Percentiles rank a stretch among this genome's conserved stretches.
These are phyloP conservation scores for Chaetoscypha palmicola DNA, from an alignment of 2,329 filamentous ascomycete genomes.

Conservation along the genomic window DNA sequence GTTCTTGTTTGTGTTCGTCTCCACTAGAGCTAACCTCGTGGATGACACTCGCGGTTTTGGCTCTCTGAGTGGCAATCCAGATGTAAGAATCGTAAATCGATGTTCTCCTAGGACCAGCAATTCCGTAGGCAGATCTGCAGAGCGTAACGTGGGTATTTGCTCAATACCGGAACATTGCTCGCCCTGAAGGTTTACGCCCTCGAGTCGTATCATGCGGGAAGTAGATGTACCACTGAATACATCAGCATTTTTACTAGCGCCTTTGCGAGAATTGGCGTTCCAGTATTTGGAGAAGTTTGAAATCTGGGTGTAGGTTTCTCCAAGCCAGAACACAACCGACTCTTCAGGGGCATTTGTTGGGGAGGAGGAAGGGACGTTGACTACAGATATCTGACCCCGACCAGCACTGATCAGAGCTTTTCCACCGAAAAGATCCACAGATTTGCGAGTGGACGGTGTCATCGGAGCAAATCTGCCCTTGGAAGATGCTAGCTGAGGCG, in stretches of 20 bases:
- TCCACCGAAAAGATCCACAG: slow-evolving; percentile 24
- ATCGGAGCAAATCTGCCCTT: slow-evolving; percentile 55
- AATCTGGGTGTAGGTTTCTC: slow-evolving; percentile 28
- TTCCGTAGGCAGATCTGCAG: slow-evolving; percentile 20
- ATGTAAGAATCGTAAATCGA: slow-evolving; percentile 24
- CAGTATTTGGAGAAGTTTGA: slow-evolving; percentile 30
- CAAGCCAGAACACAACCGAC: slow-evolving; percentile 30
- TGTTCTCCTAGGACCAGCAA: slow-evolving; percentile 30
- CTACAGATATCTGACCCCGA: slow-evolving; percentile 27
- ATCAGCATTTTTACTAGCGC: slow-evolving; percentile 15
- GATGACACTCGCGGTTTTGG: slow-evolving; percentile 5
- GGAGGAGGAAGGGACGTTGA: slow-evolving; percentile 22
- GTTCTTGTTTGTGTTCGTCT: slow-evolving; percentile 17
- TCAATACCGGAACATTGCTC: slow-evolving; percentile 29
- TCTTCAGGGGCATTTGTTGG: slow-evolving; percentile 26
- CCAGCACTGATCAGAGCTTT: slow-evolving; percentile 12
- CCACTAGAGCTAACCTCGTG: slow-evolving; percentile 18
- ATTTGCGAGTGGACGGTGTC: slow-evolving; percentile 51
- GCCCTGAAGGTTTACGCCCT: slow-evolving; percentile 29
- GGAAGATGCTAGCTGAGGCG: slow-evolving; percentile 27
- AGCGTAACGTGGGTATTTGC: slow-evolving; percentile 20
- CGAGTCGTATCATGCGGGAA: slow-evolving; percentile 25
- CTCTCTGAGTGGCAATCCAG: slow-evolving; percentile 12
- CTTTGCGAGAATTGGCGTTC: slow-evolving; percentile 23
- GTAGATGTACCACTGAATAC: slow-evolving; percentile 23